Base-by-base conservation (phyloP, 1,139 yeast species). In the Hansenula lynferdii region DNA sequence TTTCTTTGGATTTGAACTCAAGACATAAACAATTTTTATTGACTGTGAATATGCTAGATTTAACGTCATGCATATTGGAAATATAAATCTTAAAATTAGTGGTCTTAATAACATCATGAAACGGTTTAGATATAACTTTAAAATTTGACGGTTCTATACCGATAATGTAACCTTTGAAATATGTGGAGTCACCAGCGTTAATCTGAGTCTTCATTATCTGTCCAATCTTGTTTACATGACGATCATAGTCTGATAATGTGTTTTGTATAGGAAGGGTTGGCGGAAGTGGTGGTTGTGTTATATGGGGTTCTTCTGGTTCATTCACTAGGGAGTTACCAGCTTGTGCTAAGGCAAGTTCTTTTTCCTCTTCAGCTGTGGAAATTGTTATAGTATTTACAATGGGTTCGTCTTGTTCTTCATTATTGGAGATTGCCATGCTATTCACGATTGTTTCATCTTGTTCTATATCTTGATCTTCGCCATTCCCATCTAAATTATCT, bases 11-110 rank as follows among this genome's bases (percentile, higher is more conserved):
- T 30, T 32, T 38, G 14, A 42, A 44, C 17, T 47, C 48, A 5
- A 47, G 11, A 2, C 41, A 27, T 2, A 48, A 16, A 21, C 50
- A 47, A 17, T 48, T 47, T 16, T 37, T 40, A 21, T 46, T 45
- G 5, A 41, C 8, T n/a, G 37, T 16, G 17, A 38, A 44, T 1
- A 34, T n/a, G 5, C 32, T 35, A 8, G 30, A 6, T 12, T 30
- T 17, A 1, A 20, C 20, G 9, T 34, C 36, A 9, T 10, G 20
- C 3, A 45, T 12, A 30, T 47, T 47, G 10, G 53, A 43, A 9
- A 49, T 40, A 1, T 43, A 24, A 8, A 49, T n/a, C 28, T 42
- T 39, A 27, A 48, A 48, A 30, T 39, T 42, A 2, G 42, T 43
- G 2, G 42, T 28, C 6, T 31, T 38, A 5, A 38, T 27, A 8